These are phyloP conservation scores for Aaosphaeria pasadenensis DNA, from an alignment of 2,329 filamentous ascomycete genomes.

Conservation along the genomic window DNA sequence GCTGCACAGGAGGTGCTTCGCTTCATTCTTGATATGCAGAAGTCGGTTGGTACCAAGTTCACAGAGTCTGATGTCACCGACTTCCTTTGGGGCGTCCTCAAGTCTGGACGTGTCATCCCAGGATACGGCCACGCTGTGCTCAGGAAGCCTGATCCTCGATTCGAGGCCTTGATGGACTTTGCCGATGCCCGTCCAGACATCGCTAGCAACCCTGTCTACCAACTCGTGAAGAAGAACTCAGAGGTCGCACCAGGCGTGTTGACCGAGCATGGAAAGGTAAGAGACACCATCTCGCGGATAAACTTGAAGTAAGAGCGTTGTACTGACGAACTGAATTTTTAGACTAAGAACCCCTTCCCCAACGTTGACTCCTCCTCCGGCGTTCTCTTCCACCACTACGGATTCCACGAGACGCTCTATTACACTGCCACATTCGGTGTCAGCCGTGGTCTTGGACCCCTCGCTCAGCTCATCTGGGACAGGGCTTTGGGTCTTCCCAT, in stretches of 20 bases:
- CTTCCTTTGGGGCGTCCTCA: conserved; percentile 91
- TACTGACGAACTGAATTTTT: conserved; percentile 1
- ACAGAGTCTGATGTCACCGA: conserved; percentile 77
- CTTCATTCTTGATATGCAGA: conserved; percentile 96
- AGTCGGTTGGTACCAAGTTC: conserved; percentile 74
- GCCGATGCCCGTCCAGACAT: conserved; percentile 83
- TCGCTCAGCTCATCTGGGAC: conserved; percentile 96
- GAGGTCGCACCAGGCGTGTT: conserved; percentile 87
- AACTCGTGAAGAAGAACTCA: conserved; percentile 89
- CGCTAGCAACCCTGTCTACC: conserved; percentile 82
- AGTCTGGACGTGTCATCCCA: conserved; percentile 89
- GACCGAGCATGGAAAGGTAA: conserved; percentile 84
- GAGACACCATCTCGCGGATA: conserved; percentile 1
- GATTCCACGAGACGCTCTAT: conserved; percentile 95
- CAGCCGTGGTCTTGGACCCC: conserved; percentile 74
- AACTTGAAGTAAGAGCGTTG: neutral
- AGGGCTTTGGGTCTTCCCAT: conserved; percentile 90
- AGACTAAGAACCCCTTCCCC: conserved; percentile 94
- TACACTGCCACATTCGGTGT: conserved; percentile 74
- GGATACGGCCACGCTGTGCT: conserved; percentile 96
- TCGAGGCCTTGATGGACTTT: conserved; percentile 96
- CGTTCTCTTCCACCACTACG: conserved; percentile 96
- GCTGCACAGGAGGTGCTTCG: conserved; percentile 96
- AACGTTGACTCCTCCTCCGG: conserved; percentile 94
- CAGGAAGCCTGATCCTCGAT: conserved; percentile 94